Evolutionary conservation across 2,329 filamentous ascomycete genomes (phyloP), one percentile per base, ranked within the genome.

Genomic region (Colletotrichum navitas): DNA sequence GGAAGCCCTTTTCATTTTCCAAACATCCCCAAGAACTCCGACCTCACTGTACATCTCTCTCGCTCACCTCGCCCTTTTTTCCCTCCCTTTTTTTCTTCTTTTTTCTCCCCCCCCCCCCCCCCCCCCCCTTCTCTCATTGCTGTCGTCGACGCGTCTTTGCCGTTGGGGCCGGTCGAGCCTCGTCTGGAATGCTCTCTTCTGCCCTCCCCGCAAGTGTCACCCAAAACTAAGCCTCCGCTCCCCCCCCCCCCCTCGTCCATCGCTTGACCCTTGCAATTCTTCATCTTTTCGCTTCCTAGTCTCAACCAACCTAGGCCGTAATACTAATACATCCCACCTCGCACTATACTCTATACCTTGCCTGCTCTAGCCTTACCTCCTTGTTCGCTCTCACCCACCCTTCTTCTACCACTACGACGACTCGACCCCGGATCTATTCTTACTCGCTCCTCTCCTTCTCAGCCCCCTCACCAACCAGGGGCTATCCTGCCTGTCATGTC

Each of bases 401-500:
- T 63, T 70, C 59, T 63, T 59, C 52, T 54, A 63, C 21, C 69
- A 64, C 54, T 34, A 60, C 66, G 45, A 69, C 65, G 18, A 63
- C 59, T 59, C 59, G 39, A 63, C 65, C 65, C 65, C 65, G 66
- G 65, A 60, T 55, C 52, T 55, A 47, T 63, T 69, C 52, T 64
- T 64, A 54, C 56, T 71, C 68, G 52, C 47, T 55, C 59, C 39
- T 60, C 39, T 64, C 59, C 36, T 45, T 51, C 52, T n/a, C 32
- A 66, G 43, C 61, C 47, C 66, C 70, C 70, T 63, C 70, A 41
- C 59, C 61, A 34, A 64, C 69, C 47, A 72, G 69, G 65, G 69
- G 66, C 59, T 47, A 26, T 72, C 52, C 59, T 64, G 70, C 70
- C 67, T 72, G 70, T 52, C 70, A 72, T 72, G 70, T 71, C 61